phyloP scores from a whole-genome alignment of 2,329 filamentous ascomycete genomes.

The Neopestalotiopsis rosae region DNA sequence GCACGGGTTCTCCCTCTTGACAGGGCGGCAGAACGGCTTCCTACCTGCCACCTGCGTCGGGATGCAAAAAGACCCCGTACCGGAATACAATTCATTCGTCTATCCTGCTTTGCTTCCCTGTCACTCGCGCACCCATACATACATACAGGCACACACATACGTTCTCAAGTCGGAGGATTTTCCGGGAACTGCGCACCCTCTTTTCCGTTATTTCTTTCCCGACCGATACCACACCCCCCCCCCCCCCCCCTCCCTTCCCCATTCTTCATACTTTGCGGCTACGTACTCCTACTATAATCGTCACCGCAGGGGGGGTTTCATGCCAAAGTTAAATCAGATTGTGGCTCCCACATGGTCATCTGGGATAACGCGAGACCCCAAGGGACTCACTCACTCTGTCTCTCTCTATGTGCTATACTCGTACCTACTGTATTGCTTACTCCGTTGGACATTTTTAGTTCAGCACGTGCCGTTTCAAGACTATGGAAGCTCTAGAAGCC shows the following conservation, averaged over 20 bases:
- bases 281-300: neutral
- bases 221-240: neutral
- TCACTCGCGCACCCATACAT: neutral
- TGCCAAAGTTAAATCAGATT: slow-evolving; percentile 16
- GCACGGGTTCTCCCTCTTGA: slow-evolving; percentile 12
- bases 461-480: slow-evolving; percentile 9
- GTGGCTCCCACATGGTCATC: slow-evolving; percentile 21
- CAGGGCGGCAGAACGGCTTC: slow-evolving; percentile 10
- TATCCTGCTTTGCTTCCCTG: neutral
- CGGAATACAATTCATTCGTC: neutral
- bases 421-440: neutral
- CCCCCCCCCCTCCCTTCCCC: neutral
- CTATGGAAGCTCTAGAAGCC: slow-evolving; percentile 20
- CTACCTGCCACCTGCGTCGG: slow-evolving; percentile 1
- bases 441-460: neutral
- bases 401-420: no score
- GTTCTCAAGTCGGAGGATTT: neutral
- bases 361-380: neutral
- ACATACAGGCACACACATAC: neutral
- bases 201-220: neutral
- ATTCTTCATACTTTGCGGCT: neutral
- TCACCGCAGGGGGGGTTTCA: slow-evolving; percentile 11
- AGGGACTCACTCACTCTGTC: neutral
- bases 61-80: slow-evolving; percentile 1
- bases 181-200: neutral